A percentile compares a stretch with the other conserved stretches of the same genome.
These are phyloP conservation scores for Lodderomyces elongisporus DNA, from an alignment of 1,139 yeast species.

Conservation along the genomic window DNA sequence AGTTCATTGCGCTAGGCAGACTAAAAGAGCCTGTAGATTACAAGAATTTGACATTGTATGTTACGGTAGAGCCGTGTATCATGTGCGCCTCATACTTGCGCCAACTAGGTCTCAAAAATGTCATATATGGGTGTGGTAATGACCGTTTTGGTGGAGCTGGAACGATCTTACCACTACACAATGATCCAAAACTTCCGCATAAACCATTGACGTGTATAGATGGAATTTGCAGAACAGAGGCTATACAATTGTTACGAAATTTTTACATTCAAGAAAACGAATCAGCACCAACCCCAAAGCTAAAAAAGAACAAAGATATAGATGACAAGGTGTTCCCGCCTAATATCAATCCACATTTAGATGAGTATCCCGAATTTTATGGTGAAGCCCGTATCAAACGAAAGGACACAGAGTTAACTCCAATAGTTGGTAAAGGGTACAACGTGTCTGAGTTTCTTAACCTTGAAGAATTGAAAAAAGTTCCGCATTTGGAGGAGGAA, in stretches of 20 bases:
- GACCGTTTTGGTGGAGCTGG: slow-evolving; percentile 98
- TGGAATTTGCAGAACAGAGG: slow-evolving; percentile 77
- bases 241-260: slow-evolving; percentile 70
- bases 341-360: slow-evolving; percentile 16
- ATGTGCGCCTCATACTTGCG: slow-evolving; percentile 95
- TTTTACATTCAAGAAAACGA: slow-evolving; percentile 84
- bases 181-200: slow-evolving; percentile 34
- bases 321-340: slow-evolving; percentile 63
- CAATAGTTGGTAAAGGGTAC: slow-evolving; percentile 24
- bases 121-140: slow-evolving; percentile 88
- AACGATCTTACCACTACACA: slow-evolving; percentile 64
- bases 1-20: slow-evolving; percentile 58
- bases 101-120: slow-evolving; percentile 68
- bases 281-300: slow-evolving; percentile 76
- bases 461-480: slow-evolving; percentile 13
- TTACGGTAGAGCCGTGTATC: slow-evolving; percentile 96
- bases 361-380: slow-evolving; percentile 24
- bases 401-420: slow-evolving; percentile 27
- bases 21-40: slow-evolving; percentile 23
- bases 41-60: slow-evolving; percentile 61
- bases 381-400: slow-evolving; percentile 14
- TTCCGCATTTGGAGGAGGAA: slow-evolving; percentile 21
- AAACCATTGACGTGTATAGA: slow-evolving; percentile 59
- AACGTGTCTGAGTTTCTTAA: slow-evolving; percentile 18
- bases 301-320: slow-evolving; percentile 70